Base-by-base conservation (phyloP, 106 monocot species). In the Acorus calamus region DNA sequence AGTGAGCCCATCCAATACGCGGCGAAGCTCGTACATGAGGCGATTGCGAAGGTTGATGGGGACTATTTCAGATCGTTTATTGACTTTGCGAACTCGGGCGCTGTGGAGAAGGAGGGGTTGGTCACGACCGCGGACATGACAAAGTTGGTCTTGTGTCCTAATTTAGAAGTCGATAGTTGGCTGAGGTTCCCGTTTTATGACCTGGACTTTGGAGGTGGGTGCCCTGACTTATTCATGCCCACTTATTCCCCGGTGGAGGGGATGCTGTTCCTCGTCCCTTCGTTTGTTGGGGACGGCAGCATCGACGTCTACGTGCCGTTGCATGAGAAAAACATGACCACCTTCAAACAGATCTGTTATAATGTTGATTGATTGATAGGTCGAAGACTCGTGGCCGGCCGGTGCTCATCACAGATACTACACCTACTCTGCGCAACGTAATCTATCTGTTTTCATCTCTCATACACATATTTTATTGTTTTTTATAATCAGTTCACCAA, bases 131-230 rank as follows among this genome's bases (percentile, higher is more conserved):
- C 68, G 11, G 60, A 67, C 11, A 41, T 47, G 63, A 52, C 8
- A 11, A 63, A 44, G 57, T 45, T 3, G 13, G 55, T 14, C 2
- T 4, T 78, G 49, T 63, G 62, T 14, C 72, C 78, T 0, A 51
- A 73, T 58, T 7, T 78, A 45, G 78, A 78, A 12, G 72, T 78
- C 2, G 67, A 72, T 8, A 78, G 78, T 47, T 78, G 78, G 78
- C 63, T 72, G 44, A 63, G 68, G 42, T 68, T 78, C 41, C 53
- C 67, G 7, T 72, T 67, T 46, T 50, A 73, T 42, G 67, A 67
- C 8, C 41, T 78, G 3, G 78, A 78, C 61, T 78, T 78, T 48
- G 78, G 78, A 6, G 63, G 63, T 2, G 78, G 78, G 3, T 12
- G n/a, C 3, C 78, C 78, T 2, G 44, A 8, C 62, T 61, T 62